Evolutionary conservation across 1,139 yeast genomes (phyloP), one percentile per base, ranked within the genome.

Genomic region (Casaregolazyma lundiana): DNA sequence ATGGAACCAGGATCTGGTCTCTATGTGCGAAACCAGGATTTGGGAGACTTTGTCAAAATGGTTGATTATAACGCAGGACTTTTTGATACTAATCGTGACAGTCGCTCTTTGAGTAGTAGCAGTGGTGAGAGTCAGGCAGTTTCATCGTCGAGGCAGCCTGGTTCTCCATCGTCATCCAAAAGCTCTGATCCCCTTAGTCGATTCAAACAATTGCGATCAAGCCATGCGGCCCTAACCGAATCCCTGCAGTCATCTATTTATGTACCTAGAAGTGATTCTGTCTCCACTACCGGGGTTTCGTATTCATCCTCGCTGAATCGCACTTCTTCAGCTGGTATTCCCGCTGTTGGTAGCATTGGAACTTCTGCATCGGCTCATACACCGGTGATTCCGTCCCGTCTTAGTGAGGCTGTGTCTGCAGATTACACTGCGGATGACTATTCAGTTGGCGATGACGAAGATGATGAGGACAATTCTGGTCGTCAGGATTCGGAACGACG

Each of bases 11-110:
- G 68, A 4, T 61, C 68, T 6, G 67, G 66, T 2, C 47, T 64
- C 13, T 59, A 62, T 43, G 52, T 61, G 40, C 64, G 62, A 20
- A 89, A 82, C 54, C 89, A 85, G 49, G 96, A 85, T 56, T 72
- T 89, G 21, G 78, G 84, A 48, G 88, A 84, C 46, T 90, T 90
- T 68, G 86, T 90, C 44, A 76, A 80, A 53, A 73, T 88, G 78
- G 77, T 90, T 43, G 97, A 92, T 54, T 79, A 84, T 15, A 53
- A 53, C 8, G 39, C 46, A 9, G 38, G 45, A 34, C 30, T 37
- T n/a, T 47, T 35, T 41, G 32, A 29, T 35, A 42, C 24, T 16
- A 47, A 40, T 35, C 34, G 41, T 35, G 22, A 37, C n/a, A 45
- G 39, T 20, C 43, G 22, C n/a, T 38, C 42, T 17, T 36, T 32